phyloP scores from a whole-genome alignment of 2,329 filamentous ascomycete species.

The Acarospora socialis region DNA sequence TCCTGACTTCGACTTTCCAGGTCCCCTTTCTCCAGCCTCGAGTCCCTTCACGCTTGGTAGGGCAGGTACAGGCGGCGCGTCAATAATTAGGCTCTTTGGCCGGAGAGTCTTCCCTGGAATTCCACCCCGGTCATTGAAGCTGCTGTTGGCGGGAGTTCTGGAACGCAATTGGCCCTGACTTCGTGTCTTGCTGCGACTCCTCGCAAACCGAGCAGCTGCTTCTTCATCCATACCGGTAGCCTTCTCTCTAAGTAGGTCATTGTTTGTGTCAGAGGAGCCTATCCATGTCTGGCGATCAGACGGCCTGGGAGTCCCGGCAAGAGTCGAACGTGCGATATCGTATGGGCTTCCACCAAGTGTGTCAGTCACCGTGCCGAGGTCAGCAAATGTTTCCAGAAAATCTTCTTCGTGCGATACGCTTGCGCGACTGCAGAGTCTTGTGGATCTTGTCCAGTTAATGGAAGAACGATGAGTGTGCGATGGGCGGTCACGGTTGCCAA shows the following conservation, averaged over 20 bases:
- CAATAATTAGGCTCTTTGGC: slow-evolving; percentile 6
- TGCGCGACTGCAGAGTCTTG: too few relatives aligned
- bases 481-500: too few relatives aligned
- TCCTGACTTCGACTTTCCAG: too few relatives aligned
- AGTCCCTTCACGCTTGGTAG: slow-evolving; percentile 6
- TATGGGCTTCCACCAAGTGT: slow-evolving; percentile 30
- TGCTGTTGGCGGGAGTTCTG: neutral
- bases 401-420: too few relatives aligned
- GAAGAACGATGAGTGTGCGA: too few relatives aligned
- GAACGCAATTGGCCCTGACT: slow-evolving; percentile 1
- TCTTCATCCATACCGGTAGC: slow-evolving; percentile 10
- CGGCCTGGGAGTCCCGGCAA: too few relatives aligned
- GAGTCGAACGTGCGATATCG: slow-evolving; percentile 29
- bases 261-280: too few relatives aligned
- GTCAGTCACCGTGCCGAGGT: slow-evolving; percentile 28
- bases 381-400: slow-evolving; percentile 17
- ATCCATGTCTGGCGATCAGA: too few relatives aligned
- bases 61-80: slow-evolving; percentile 12
- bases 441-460: too few relatives aligned
- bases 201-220: slow-evolving; percentile 5
- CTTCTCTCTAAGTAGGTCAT: too few relatives aligned
- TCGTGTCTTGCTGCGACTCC: slow-evolving; percentile 2
- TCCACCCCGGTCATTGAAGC: slow-evolving; percentile 24
- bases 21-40: too few relatives aligned
- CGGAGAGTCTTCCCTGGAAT: slow-evolving; percentile 5